Conservation (phyloP, 2,329 filamentous ascomycete species). For the Sclerotinia subarctica region DNA sequence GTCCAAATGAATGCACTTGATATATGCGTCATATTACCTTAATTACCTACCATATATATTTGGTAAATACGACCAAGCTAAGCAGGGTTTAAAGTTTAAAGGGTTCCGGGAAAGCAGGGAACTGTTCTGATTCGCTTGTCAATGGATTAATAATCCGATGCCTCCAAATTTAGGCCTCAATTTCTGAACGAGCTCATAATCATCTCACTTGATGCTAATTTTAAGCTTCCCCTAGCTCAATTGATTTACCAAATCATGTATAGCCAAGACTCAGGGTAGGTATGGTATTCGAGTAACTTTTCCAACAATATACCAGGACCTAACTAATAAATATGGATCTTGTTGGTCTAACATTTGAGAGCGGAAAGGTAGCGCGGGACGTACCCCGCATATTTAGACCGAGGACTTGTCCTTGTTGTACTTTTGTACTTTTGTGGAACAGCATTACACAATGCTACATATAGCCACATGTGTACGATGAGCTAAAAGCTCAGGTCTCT, state of each 20-base stretch:
- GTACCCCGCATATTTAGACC: slow-evolving; percentile 12
- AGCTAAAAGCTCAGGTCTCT: not conserved
- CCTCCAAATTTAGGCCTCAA: too few relatives aligned
- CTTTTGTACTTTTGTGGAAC: not conserved
- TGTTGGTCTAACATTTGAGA: not conserved
- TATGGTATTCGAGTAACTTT: not conserved
- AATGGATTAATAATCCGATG: too few relatives aligned
- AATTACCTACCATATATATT: too few relatives aligned
- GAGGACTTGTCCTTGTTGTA: not conserved
- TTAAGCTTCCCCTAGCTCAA: too few relatives aligned
- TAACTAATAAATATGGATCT: not conserved
- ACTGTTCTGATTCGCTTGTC: too few relatives aligned
- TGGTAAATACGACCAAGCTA: too few relatives aligned
- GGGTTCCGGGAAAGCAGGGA: too few relatives aligned
- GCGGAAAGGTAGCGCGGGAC: not conserved
- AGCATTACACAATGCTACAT: not conserved
- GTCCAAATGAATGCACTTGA: not conserved
- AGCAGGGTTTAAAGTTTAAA: too few relatives aligned
- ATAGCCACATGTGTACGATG: not conserved
- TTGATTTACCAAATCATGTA: not conserved
- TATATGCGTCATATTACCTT: not conserved
- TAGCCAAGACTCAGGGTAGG: slow-evolving; percentile 9
- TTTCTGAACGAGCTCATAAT: too few relatives aligned
- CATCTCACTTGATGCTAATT: too few relatives aligned
- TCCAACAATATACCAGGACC: not conserved